Evolutionary conservation across 2,329 filamentous ascomycete genomes (phyloP), one percentile per base, ranked within the genome.

Genomic region (Aureobasidium musti): DNA sequence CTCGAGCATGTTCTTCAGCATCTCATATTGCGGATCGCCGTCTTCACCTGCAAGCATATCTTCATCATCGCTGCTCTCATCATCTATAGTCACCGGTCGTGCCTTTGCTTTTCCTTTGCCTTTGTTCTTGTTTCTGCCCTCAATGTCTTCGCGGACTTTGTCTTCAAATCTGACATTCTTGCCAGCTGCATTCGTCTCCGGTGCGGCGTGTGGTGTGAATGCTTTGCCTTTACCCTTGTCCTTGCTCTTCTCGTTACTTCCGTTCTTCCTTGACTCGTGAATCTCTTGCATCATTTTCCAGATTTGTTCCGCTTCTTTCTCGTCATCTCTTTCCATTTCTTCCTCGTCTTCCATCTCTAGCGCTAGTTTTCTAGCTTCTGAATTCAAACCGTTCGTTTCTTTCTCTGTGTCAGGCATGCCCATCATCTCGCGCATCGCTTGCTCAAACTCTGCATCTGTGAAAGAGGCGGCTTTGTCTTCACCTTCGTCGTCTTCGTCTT

Each of bases 391-490:
- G 14, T 67, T 73, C 49, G 70, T 72, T 64, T 77, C 72, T 43
- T 75, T 70, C 17, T 76, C 71, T 23, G 77, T 76, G 3, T 81
- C 77, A 8, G 85, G 82, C 76, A 87, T 82, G 0, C 91, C 91
- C 89, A 95, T 93, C 88, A 96, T 93, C 74, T 96, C 91, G 68
- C 88, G 87, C 91, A 99, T 97, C 84, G 97, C 92, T 63, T 82
- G 86, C 10, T 89, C 84, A 71, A 97, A 97, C 64, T 94, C 89
- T 41, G 88, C 86, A 76, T 98, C 93, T 70, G 96, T 87, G 71
- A 96, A 94, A 66, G 87, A 89, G 6, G 91, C 86, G 53, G 90
- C 89, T 71, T 89, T 89, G 69, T 92, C 89, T 72, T 92, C 90
- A 23, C 85, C 86, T 39, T 76, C 74, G 7, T 75, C 68, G n/a